Evolutionary conservation across 2,329 filamentous ascomycete species (phyloP), one percentile per base, ranked within the genome.

Genomic region (Trichoderma aggressivum): DNA sequence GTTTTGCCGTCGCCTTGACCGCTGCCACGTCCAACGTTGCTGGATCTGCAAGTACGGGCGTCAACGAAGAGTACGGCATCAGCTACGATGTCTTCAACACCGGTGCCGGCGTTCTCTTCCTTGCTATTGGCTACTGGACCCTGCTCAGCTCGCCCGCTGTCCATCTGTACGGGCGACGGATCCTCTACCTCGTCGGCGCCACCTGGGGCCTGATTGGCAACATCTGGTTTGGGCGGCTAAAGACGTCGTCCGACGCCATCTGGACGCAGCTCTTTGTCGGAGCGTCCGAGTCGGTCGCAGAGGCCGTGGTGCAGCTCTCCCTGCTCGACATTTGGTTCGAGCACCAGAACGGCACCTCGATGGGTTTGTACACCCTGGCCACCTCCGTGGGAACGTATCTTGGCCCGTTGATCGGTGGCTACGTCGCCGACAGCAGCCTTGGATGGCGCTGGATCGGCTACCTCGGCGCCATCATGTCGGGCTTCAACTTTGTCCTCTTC

Each of bases 201-300:
- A 71, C 84, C 0, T 82, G 82, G 73, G 84, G 85, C 5, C 75
- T 88, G 7, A 80, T 84, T 24, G 87, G 86, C 2, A 83, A 84
- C 32, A 82, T 87, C 68, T 88, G 86, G 86, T 85, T 88, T 62
- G 86, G 86, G 10, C 79, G 79, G 28, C 80, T 85, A 12, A 74
- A 81, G 62, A 82, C 75, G 26, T 81, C 79, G 1, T 76, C 79
- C 18, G 85, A 87, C 70, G 83, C 85, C 3, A 83, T 88, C 70
- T 87, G 85, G 82, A 85, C 85, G 60, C 87, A 88, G 75, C 80
- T 88, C 3, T 88, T 88, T 69, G 85, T 88, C 3, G 87, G 87
- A 18, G 86, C 86, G 3, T 88, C 86, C 5, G 86, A 88, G 77
- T 83, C 85, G 10, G 86, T 86, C 55, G 86, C 85, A 2, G 87